Conservation (phyloP, 805 yeast genomes). For the Ogataea trehaloabstinens region DNA sequence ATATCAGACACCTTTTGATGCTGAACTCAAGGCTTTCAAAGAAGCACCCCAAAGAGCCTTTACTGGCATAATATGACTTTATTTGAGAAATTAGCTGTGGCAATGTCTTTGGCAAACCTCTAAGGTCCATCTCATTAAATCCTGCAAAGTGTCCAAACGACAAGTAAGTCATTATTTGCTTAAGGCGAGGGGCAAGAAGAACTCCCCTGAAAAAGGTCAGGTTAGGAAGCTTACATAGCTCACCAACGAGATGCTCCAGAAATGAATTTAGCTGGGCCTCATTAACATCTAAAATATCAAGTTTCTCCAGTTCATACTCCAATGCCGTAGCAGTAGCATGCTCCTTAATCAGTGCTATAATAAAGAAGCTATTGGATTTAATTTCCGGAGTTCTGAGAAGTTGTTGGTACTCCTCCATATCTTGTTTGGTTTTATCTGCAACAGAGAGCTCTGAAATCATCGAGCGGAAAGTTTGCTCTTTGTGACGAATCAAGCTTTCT, state of each 20-base stretch:
- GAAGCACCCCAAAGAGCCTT: constrained; percentile 5
- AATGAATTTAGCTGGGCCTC: constrained; percentile 5
- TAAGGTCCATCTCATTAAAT: constrained; percentile 2
- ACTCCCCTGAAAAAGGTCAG: constrained; percentile 8
- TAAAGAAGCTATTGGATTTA: constrained; percentile 6
- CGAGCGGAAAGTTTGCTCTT: constrained; percentile 15
- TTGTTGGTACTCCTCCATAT: constrained; percentile 12
- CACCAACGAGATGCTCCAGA: constrained; percentile 8
- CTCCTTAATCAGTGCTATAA: constrained; percentile 4
- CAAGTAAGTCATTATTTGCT: constrained; percentile 11
- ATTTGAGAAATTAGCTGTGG: constrained; percentile 5
- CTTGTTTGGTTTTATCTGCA: constrained; percentile 13
- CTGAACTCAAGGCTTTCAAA: constrained; percentile 12
- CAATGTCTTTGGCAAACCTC: constrained; percentile 10
- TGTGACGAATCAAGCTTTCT: constrained; percentile 10
- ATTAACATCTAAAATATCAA: constrained; percentile 6
- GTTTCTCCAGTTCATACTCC: constrained; percentile 4
- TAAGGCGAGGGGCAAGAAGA: constrained; percentile 11
- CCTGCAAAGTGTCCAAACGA: constrained; percentile 4
- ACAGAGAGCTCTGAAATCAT: constrained; percentile 15
- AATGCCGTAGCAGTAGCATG: constrained; percentile 5
- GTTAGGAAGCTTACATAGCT: constrained; percentile 12
- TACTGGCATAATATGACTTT: constrained; percentile 4
- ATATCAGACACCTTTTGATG: constrained; percentile 7
- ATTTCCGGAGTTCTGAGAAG: constrained; percentile 4